Evolutionary conservation across 345 rosid genomes (phyloP), one percentile per base, ranked within the genome.

Genomic region (Arabis alpina): DNA sequence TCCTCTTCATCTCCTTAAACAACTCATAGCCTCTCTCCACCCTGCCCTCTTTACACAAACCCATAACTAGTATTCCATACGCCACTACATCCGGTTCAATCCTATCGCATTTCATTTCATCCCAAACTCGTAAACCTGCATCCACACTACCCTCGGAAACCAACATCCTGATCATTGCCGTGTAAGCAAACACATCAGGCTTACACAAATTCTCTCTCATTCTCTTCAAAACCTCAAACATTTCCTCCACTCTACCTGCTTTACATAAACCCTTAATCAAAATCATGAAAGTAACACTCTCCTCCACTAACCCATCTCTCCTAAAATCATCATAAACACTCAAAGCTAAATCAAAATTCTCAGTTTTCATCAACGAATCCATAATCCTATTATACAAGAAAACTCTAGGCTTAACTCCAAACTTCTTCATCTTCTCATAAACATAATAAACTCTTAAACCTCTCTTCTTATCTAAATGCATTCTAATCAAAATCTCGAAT

Each of bases 401-500:
- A 42, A 81, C 81, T 4, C 92, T 79, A 1, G 90, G 92, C 67
- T 74, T 80, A 8, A 88, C 68, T 37, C 86, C 91, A 19, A 84
- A 85, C 43, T 75, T 84, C 81, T 83, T 85, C 97, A 88, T 88
- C 76, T 88, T 88, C 68, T 83, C 83, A 78, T 88, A 90, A 57
- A 86, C 82, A 71, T 83, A 78, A 58, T 78, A 83, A 54, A 88
- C 82, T 64, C 97, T 82, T 57, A 78, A 83, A 23, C 97, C 93
- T 70, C 92, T 81, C 41, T 79, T 82, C 13, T 81, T 82, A 83
- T 88, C 97, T 12, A 67, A 72, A 75, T 88, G 97, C 97, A 90
- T 85, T 76, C 97, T 85, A 41, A 88, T 90, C 78, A 90, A 72
- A 66, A 90, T 90, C 65, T 90, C 88, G 55, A 90, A 90, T 61